These are phyloP conservation scores for Ceratocystiopsis sp. DNA, from an alignment of 2,329 filamentous ascomycete species.

Conservation along the genomic window DNA sequence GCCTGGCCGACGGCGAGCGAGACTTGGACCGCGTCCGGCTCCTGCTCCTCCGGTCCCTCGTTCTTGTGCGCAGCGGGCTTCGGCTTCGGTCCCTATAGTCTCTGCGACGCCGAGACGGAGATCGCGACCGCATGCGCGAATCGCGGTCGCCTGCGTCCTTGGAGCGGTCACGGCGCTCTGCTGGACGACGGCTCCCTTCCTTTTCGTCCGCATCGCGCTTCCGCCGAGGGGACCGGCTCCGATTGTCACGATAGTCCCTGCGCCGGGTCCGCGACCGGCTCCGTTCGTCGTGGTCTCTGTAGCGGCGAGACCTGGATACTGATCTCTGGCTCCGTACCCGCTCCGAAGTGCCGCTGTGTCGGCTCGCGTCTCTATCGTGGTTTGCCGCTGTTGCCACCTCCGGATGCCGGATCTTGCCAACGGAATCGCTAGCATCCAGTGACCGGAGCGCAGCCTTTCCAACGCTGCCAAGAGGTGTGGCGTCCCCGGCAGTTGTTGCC, in stretches of 20 bases:
- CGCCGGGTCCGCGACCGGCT: slow-evolving; percentile 11
- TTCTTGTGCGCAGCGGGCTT: slow-evolving; percentile 1
- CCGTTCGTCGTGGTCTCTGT: slow-evolving; percentile 12
- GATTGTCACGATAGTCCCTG: background rate
- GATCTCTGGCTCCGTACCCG: slow-evolving; percentile 9
- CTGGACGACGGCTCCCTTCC: background rate
- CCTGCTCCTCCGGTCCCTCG: background rate
- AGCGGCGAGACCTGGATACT: slow-evolving; percentile 4
- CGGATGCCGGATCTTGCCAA: too few relatives aligned
- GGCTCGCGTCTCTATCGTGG: slow-evolving; percentile 16
- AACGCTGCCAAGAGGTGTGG: too few relatives aligned
- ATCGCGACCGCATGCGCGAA: background rate
- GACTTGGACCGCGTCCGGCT: slow-evolving; percentile 5
- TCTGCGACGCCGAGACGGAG: slow-evolving; percentile 5
- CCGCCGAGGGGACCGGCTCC: too few relatives aligned
- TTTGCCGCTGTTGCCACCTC: slow-evolving; percentile 2
- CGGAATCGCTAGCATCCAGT: too few relatives aligned
- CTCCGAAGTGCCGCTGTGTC: slow-evolving; percentile 13
- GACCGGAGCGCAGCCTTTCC: too few relatives aligned
- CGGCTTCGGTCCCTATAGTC: slow-evolving; percentile 5
- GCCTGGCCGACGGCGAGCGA: slow-evolving; percentile 11
- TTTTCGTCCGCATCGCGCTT: background rate
- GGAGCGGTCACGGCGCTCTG: too few relatives aligned
- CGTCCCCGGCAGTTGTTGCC: too few relatives aligned
- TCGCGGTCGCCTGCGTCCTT: too few relatives aligned